These are phyloP conservation scores for Cystofilobasidium capitatum DNA, from an alignment of 768 basidiomycete species.

Conservation along the genomic window DNA sequence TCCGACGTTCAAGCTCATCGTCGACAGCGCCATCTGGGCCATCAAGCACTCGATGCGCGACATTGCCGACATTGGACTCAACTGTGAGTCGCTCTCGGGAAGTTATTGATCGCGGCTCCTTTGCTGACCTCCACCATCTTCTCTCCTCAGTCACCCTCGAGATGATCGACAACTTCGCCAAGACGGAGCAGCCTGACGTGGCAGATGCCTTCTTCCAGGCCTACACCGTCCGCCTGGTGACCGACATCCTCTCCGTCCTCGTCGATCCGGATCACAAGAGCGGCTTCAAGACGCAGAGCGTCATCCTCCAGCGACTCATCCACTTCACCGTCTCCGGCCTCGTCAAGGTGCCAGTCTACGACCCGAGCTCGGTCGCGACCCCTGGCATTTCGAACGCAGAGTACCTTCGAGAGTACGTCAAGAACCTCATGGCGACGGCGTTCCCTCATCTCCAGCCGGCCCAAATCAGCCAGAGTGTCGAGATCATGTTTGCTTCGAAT, in stretches of 20 bases:
- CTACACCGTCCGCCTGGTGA: slow-evolving; percentile 84
- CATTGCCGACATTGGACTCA: slow-evolving; percentile 70
- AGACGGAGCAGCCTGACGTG: slow-evolving; percentile 58
- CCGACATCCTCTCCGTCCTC: slow-evolving; percentile 93
- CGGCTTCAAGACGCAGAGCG: slow-evolving; percentile 85
- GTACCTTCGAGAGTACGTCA: slow-evolving; percentile 77
- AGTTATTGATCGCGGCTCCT: neutral
- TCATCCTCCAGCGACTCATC: slow-evolving; percentile 87
- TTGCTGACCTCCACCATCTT: neutral
- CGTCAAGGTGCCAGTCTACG: slow-evolving; percentile 74
- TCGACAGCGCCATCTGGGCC: slow-evolving; percentile 99
- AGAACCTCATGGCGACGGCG: slow-evolving; percentile 71
- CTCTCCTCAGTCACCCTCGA: slow-evolving; percentile 68
- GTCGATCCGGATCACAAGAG: slow-evolving; percentile 99
- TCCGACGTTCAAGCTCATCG: slow-evolving; percentile 88
- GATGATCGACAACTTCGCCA: slow-evolving; percentile 87
- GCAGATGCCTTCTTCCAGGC: slow-evolving; percentile 91
- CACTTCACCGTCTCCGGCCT: slow-evolving; percentile 73
- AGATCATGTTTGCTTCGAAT: slow-evolving; percentile 27
- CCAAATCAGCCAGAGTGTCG: slow-evolving; percentile 26
- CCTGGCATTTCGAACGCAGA: slow-evolving; percentile 60
- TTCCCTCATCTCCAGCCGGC: slow-evolving; percentile 83
- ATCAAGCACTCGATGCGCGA: slow-evolving; percentile 99
- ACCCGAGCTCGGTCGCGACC: slow-evolving; percentile 59
- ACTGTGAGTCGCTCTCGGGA: slow-evolving; percentile 38